phyloP scores from a whole-genome alignment of 805 yeast species.

The Pichia thaimueangensis region DNA sequence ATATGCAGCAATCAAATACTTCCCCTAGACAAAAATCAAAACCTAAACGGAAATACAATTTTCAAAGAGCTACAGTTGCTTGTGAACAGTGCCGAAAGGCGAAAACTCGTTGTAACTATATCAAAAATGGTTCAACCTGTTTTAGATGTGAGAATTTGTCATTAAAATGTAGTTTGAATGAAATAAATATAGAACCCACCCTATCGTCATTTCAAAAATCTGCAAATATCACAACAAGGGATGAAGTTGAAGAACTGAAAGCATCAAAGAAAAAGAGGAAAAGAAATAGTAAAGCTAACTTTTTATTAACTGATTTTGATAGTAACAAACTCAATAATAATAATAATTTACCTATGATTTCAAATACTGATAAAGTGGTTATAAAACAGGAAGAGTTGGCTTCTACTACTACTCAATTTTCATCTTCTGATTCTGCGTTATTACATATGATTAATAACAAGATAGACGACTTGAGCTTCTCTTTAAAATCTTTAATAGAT shows the following conservation, averaged over 20 bases:
- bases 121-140: constrained; percentile 19
- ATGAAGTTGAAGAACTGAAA: not conserved
- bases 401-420: not conserved
- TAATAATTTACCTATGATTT: too few species aligned
- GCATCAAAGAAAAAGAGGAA: not conserved
- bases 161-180: constrained; percentile 18
- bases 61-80: constrained; percentile 18
- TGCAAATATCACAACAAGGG: constrained; percentile 6
- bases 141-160: constrained; percentile 24
- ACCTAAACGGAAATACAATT: constrained; percentile 14
- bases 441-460: constrained; percentile 2
- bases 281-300: not conserved
- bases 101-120: constrained; percentile 24
- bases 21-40: too few species aligned
- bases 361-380: too few species aligned
- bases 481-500: not conserved
- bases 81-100: constrained; percentile 24
- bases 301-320: too few species aligned
- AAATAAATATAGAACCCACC: constrained; percentile 8
- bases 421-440: not conserved
- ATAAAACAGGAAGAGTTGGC: too few species aligned
- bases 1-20: too few species aligned
- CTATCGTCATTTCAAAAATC: constrained; percentile 12
- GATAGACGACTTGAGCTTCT: constrained; percentile 5
- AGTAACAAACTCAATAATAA: not conserved